Base-by-base conservation (phyloP, 495 filamentous ascomycete genomes). In the Saxophila tyrrhenica region DNA sequence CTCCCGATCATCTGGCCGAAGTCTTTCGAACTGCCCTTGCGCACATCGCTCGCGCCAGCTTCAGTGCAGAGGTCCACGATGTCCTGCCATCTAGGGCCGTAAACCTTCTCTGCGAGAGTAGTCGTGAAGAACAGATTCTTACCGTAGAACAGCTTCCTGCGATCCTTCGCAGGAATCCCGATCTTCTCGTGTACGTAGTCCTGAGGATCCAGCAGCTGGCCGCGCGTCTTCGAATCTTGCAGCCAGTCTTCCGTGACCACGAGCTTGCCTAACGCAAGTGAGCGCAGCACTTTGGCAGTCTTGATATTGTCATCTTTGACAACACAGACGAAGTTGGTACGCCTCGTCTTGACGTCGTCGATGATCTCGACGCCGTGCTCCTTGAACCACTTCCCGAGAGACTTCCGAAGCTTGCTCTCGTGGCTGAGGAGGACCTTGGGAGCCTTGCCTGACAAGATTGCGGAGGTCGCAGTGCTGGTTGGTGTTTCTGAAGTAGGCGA, bases 181-280 rank as follows among this genome's bases (percentile, higher is more conserved):
- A 61, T 24, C 8, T 17, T n/a, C 0, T 20, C 5, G 24, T 57
- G 58, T 9, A 57, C 15, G 50, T 54, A 61, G 45, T 54, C 46
- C 9, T 19, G 5, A 2, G 51, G 54, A 13, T 53, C 54, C n/a
- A 54, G 58, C 8, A 57, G 15, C 24, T 50, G 25, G 13, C 51
- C 50, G 2, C 1, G 10, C 5, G 1, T 19, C 24, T 44, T 25
- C 2, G 58, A 61, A 0, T 61, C 44, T 17, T 1, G 50, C 1
- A 61, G 35, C 55, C 58, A 61, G 44, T 51, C 46, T 3, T 57
- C 55, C 8, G 55, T 54, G 15, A 61, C 45, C 1, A 57, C 39
- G 2, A 24, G 17, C 24, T 55, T 55, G 2, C 51, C 55, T 2
- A 52, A n/a, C 8, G 25, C 51, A 1, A 57, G 21, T 8, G 53